Percentiles rank a stretch among this genome's conserved stretches.
Conservation (phyloP, 352 stramenopile species). For the Pythium rhizo-oryzae region DNA sequence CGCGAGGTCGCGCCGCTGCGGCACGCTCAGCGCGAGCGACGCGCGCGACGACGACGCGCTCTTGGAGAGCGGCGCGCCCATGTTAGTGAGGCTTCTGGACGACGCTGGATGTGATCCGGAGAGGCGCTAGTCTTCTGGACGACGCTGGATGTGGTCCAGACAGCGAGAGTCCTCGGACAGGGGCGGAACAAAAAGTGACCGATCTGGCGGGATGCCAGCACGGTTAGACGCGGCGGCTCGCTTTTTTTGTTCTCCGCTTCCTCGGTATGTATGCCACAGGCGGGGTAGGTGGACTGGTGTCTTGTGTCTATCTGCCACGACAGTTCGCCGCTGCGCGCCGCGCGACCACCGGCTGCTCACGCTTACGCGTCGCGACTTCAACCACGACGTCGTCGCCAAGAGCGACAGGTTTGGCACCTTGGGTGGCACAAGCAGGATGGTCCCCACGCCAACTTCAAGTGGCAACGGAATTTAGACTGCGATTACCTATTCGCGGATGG, state of each 20-base stretch:
- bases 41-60: neutral
- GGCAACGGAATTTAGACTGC: neutral
- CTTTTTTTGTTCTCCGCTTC: neutral
- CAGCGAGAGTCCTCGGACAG: neutral
- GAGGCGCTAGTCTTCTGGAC: neutral
- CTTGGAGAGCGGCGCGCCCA: constrained; percentile 29
- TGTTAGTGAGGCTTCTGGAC: neutral
- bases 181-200: neutral
- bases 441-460: neutral
- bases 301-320: neutral
- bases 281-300: neutral
- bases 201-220: neutral
- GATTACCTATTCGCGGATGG: neutral
- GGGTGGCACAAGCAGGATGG: neutral
- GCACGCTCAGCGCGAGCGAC: constrained; percentile 24
- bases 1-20: constrained; percentile 10
- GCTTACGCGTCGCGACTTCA: neutral
- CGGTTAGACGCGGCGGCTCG: neutral
- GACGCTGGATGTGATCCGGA: constrained; percentile 14
- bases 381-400: neutral
- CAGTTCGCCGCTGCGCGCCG: neutral
- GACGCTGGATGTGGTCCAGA: constrained; percentile 14
- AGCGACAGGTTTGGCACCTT: neutral
- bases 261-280: neutral
- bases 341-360: neutral